Conservation (phyloP, 192 early-diverging fungal genomes). For the Linnemannia schmuckeri region DNA sequence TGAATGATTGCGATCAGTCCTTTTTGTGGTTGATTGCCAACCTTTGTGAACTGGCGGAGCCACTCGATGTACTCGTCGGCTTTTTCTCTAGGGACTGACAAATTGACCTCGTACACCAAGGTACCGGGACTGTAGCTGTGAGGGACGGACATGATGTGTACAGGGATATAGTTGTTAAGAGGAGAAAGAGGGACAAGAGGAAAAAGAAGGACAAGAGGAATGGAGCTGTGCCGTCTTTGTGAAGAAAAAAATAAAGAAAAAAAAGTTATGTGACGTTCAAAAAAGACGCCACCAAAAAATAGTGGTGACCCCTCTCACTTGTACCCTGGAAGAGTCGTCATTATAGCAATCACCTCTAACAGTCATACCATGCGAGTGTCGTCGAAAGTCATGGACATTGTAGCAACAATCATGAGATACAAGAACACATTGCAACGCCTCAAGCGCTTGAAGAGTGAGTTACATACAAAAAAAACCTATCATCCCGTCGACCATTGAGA, state of each 20-base stretch:
- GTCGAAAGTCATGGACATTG: too few species aligned
- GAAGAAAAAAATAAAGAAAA: background rate
- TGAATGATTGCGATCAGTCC: background rate
- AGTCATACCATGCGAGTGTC: too few species aligned
- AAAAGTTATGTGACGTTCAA: background rate
- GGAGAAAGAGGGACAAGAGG: background rate
- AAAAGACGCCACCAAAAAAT: constrained; percentile 2
- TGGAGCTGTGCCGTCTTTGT: background rate
- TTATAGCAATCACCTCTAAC: too few species aligned
- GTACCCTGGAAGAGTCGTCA: too few species aligned
- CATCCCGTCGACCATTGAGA: too few species aligned
- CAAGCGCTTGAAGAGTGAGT: too few species aligned
- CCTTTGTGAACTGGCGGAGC: constrained; percentile 58
- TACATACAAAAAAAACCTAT: too few species aligned
- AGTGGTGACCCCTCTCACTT: too few species aligned
- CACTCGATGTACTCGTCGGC: constrained; percentile 59
- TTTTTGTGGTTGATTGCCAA: background rate
- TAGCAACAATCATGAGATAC: too few species aligned
- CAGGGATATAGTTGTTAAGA: background rate
- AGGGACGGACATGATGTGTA: background rate
- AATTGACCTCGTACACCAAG: constrained; percentile 62
- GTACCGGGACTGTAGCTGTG: constrained; percentile 44
- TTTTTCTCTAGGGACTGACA: constrained; percentile 64
- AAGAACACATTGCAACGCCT: too few species aligned
- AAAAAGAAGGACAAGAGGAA: background rate